Base-by-base conservation (phyloP, 805 yeast genomes). In the Saccharomycopsis guyanensis region DNA sequence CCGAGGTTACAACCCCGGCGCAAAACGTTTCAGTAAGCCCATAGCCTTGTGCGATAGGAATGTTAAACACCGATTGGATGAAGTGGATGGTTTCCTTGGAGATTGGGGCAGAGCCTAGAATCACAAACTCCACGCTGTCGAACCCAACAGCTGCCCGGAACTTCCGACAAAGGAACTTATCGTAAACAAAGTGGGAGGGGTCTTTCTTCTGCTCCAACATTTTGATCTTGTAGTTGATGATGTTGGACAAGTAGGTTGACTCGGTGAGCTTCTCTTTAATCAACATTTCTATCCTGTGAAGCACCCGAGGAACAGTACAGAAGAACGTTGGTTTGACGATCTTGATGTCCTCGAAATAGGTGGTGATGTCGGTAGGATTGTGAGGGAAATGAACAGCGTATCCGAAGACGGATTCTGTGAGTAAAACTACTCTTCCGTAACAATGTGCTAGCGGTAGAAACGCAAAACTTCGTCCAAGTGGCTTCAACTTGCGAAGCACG, bases 101-200 rank as follows among this genome's bases (percentile, higher is more conserved):
- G 52, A 83, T 69, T 22, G 91, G 91, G 2, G 91, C 88, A 27
- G 86, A 80, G 19, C 93, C 86, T 24, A 71, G 65, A 34, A 71
- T 61, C 24, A 72, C 49, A 47, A 62, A 62, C 16, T 63, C 59
- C 36, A 67, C 54, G 42, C 72, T 71, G 25, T 65, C 69, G 51
- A 76, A 67, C 1, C 82, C 82, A n/a, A 75, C 58, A 32, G 70
- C 68, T 43, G 59, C 55, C 41, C 70, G 64, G 29, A 76, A 65
- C 58, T 75, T 75, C 41, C 63, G 64, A 35, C 69, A 58, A 46
- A 77, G 52, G 31, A 59, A 35, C 3, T 56, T 59, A 46, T 70
- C 71, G 39, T 66, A 66, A 4, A 73, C 43, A 20, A 60, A 54
- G 48, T 56, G 66, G 15, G 48, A 54, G 46, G 65, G 68, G 35